phyloP scores from a whole-genome alignment of 2,329 filamentous ascomycete species.

The Coniochaeta hoffmannii region DNA sequence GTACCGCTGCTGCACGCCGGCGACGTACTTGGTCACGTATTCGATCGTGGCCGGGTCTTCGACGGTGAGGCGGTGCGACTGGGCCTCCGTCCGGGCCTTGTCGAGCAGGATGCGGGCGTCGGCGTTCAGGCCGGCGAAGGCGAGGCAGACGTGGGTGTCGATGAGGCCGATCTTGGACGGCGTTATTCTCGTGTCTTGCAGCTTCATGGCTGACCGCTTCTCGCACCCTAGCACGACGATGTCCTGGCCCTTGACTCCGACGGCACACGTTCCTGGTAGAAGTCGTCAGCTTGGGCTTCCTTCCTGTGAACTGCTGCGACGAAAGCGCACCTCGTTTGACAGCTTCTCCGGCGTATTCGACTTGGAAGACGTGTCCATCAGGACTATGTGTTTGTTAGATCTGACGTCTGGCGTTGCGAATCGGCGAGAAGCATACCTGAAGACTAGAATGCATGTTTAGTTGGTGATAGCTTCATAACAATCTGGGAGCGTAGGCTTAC shows the following conservation, averaged over 20 bases:
- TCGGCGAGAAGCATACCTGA: slow-evolving; percentile 43
- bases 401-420: slow-evolving; percentile 29
- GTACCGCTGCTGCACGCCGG: slow-evolving; percentile 96
- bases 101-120: slow-evolving; percentile 97
- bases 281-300: slow-evolving; percentile 11
- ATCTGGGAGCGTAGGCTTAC: slow-evolving; percentile 46
- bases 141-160: slow-evolving; percentile 92
- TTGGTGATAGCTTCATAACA: slow-evolving; percentile 29
- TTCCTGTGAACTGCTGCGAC: background rate
- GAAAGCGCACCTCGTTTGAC: slow-evolving; percentile 82
- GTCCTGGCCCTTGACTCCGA: slow-evolving; percentile 90
- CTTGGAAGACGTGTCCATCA: slow-evolving; percentile 98
- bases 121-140: slow-evolving; percentile 94
- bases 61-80: slow-evolving; percentile 93
- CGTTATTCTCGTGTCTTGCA: slow-evolving; percentile 98
- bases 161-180: slow-evolving; percentile 97
- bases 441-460: slow-evolving; percentile 52
- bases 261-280: slow-evolving; percentile 79
- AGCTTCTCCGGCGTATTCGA: slow-evolving; percentile 97
- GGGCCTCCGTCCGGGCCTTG: slow-evolving; percentile 94
- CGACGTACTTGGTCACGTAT: slow-evolving; percentile 99
- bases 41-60: slow-evolving; percentile 97
- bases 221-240: slow-evolving; percentile 96
- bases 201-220: slow-evolving; percentile 98
- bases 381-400: slow-evolving; percentile 51